Evolutionary conservation across 305 asterid genomes (phyloP).

Genomic region (Ilex paraguariensis): DNA sequence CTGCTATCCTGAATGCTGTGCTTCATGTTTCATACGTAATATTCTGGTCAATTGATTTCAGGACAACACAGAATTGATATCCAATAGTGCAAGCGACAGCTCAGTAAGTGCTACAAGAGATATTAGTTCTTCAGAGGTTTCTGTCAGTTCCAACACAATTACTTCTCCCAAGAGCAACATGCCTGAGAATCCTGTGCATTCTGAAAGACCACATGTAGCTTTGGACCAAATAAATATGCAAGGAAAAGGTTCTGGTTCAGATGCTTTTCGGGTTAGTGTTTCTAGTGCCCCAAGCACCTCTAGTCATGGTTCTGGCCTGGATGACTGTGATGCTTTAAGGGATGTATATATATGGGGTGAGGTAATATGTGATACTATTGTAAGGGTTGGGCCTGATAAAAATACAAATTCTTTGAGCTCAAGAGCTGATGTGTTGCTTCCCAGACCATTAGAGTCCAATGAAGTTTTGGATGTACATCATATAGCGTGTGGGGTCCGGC

Average conservation of each 20-base stretch:
- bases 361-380: slow-evolving; percentile 73
- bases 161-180: slow-evolving; percentile 60
- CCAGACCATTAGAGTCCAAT: slow-evolving; percentile 74
- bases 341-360: slow-evolving; percentile 99
- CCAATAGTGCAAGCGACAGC: slow-evolving; percentile 73
- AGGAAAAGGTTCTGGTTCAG: slow-evolving; percentile 75
- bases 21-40: too few relatives aligned
- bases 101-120: slow-evolving; percentile 74
- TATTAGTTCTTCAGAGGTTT: slow-evolving; percentile 65
- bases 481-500: slow-evolving; percentile 88
- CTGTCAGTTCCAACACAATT: slow-evolving; percentile 47
- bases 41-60: slow-evolving; percentile 16
- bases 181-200: slow-evolving; percentile 37
- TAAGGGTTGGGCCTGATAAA: slow-evolving; percentile 78
- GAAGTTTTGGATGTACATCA: slow-evolving; percentile 84
- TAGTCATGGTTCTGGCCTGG: slow-evolving; percentile 93
- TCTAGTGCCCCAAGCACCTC: slow-evolving; percentile 99
- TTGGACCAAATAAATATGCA: slow-evolving; percentile 82
- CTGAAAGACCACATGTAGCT: slow-evolving; percentile 75
- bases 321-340: slow-evolving; percentile 91
- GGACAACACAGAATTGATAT: slow-evolving; percentile 73
- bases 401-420: slow-evolving; percentile 56
- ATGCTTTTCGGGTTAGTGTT: slow-evolving; percentile 89
- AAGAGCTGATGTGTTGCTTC: slow-evolving; percentile 76
- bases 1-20: too few relatives aligned